These are phyloP conservation scores for Penicillium nucicola DNA, from an alignment of 495 filamentous ascomycete genomes.

Conservation along the genomic window DNA sequence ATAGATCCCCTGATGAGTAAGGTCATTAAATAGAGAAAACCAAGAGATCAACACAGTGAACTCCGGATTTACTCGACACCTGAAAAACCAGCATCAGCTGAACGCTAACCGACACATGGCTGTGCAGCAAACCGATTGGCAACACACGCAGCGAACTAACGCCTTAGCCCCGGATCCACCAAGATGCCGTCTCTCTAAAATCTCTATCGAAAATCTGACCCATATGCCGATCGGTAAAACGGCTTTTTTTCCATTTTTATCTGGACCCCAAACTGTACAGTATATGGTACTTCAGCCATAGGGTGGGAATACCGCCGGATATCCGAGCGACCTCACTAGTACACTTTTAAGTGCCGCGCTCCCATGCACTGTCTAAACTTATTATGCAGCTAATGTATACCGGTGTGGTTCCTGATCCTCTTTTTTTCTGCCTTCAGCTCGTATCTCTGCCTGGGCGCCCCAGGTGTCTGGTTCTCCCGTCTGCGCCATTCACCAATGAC, in stretches of 20 bases:
- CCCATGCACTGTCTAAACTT: too few relatives aligned
- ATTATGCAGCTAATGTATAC: not conserved
- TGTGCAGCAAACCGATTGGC: constrained; percentile 20
- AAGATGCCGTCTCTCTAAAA: constrained; percentile 6
- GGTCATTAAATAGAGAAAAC: not conserved
- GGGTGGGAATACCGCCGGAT: too few relatives aligned
- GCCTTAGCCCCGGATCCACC: constrained; percentile 19
- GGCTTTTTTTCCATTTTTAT: not conserved
- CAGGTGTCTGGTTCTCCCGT: constrained; percentile 18
- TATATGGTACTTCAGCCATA: not conserved
- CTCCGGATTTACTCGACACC: not conserved
- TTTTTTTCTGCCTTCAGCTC: constrained; percentile 19
- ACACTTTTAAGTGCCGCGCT: too few relatives aligned
- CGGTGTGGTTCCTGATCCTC: constrained; percentile 6
- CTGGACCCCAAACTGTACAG: not conserved
- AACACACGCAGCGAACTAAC: constrained; percentile 14
- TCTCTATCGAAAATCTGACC: not conserved
- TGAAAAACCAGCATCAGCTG: constrained; percentile 21
- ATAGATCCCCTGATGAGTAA: not conserved
- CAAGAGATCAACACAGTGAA: not conserved
- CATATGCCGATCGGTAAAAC: not conserved
- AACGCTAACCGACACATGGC: constrained; percentile 17
- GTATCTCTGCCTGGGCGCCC: constrained; percentile 23
- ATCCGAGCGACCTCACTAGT: too few relatives aligned
- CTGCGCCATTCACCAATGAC: constrained; percentile 8